phyloP scores from a whole-genome alignment of 805 yeast genomes.

The Wickerhamomyces queroliae region DNA sequence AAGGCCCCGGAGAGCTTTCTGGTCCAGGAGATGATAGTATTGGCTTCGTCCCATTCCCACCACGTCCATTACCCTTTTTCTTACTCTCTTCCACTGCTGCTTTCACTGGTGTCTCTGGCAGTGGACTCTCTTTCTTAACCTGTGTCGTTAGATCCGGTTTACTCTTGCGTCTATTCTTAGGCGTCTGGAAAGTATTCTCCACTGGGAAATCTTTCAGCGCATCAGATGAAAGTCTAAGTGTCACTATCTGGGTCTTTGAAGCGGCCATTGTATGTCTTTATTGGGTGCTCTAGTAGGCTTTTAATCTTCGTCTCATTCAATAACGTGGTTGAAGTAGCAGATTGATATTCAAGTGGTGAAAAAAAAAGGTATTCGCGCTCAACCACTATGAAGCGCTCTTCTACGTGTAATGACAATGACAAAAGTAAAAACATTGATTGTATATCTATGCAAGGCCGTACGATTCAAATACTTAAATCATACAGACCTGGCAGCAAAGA shows the following conservation, averaged over 20 bases:
- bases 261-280: slow-evolving; percentile 3
- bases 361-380: too few relatives aligned
- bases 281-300: too few relatives aligned
- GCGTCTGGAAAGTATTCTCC: neutral
- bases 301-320: too few relatives aligned
- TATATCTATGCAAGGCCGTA: too few relatives aligned
- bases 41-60: neutral
- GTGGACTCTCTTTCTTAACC: slow-evolving; percentile 1
- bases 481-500: too few relatives aligned
- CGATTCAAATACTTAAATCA: too few relatives aligned
- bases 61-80: neutral
- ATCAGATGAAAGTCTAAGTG: slow-evolving; percentile 12
- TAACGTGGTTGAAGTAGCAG: too few relatives aligned
- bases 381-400: too few relatives aligned
- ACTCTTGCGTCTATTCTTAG: slow-evolving; percentile 3
- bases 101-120: slow-evolving; percentile 6
- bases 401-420: too few relatives aligned
- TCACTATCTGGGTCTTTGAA: slow-evolving; percentile 11
- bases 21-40: slow-evolving; percentile 1
- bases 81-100: neutral
- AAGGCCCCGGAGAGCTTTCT: slow-evolving; percentile 5
- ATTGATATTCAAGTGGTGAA: too few relatives aligned
- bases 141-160: slow-evolving; percentile 1
- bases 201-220: slow-evolving; percentile 6
- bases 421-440: too few relatives aligned